Evolutionary conservation across 352 stramenopile species (phyloP).

Genomic region (Phytophthora syringae): DNA sequence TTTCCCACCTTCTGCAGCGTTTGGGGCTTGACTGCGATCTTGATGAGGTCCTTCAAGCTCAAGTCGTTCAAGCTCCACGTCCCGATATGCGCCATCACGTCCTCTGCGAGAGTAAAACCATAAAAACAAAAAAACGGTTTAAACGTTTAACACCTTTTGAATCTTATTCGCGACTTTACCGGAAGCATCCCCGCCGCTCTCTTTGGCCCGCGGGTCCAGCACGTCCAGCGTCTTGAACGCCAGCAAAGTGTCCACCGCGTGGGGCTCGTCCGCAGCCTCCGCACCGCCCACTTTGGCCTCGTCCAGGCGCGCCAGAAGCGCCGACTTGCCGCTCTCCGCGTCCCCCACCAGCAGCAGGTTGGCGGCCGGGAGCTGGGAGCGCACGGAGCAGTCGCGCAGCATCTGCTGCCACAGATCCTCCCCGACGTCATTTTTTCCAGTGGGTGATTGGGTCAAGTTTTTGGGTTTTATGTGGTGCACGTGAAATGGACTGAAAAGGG

Average conservation of each 20-base stretch:
- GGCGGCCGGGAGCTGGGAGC: conserved; percentile 67
- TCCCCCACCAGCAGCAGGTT: conserved; percentile 80
- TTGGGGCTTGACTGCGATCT: conserved; percentile 67
- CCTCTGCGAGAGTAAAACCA: conserved; percentile 41
- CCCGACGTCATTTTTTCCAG: conserved; percentile 5
- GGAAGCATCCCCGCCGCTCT: conserved; percentile 50
- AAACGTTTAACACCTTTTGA: background rate
- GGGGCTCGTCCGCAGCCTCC: conserved; percentile 27
- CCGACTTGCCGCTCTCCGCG: conserved; percentile 75
- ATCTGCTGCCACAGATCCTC: conserved; percentile 86
- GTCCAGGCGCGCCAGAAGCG: conserved; percentile 68
- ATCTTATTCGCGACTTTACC: conserved; percentile 24
- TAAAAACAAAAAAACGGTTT: conserved; percentile 1
- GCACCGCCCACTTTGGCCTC: conserved; percentile 32
- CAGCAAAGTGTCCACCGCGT: conserved; percentile 57
- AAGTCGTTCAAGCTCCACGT: conserved; percentile 83
- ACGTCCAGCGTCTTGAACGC: conserved; percentile 71
- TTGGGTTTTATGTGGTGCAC: background rate
- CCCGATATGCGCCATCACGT: conserved; percentile 78
- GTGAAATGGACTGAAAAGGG: no score
- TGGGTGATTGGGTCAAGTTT: background rate
- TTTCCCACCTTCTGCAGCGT: conserved; percentile 50
- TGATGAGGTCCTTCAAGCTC: conserved; percentile 68
- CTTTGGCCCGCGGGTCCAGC: conserved; percentile 67
- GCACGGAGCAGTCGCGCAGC: conserved; percentile 82